Evolutionary conservation across 345 rosid genomes (phyloP), one percentile per base, ranked within the genome.

Genomic region (Eucalyptus fibrosa): DNA sequence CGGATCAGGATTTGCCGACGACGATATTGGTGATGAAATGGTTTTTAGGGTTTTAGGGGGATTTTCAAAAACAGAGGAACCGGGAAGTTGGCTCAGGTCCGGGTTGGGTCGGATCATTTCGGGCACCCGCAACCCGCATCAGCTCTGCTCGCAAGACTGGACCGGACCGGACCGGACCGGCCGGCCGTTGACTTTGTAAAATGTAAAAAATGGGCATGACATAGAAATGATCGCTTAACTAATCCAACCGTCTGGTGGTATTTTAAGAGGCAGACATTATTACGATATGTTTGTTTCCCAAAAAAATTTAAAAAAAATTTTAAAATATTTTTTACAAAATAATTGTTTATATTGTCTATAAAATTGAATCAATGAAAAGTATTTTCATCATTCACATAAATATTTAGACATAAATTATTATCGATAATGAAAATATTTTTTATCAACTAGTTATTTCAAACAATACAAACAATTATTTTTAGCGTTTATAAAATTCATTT

Each of bases 381-480:
- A 32, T 32, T 8, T 67, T 67, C 5, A 32, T 34, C 7, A 18
- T 69, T 0, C 7, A 69, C 12, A 2, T 16, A 69, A 3, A 34
- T 69, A 0, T 69, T 69, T 9, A 34, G 3, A 3, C 0, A 69
- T 69, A 69, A 69, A 34, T 18, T 69, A 18, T 67, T 17, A 3
- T 34, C 4, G 2, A 34, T 69, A 34, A 69, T 9, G 1, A 34
- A 69, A 69, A 9, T 11, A 69, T 34, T 34, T 34, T 69, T 69
- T 6, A 18, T 18, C 2, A 19, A 69, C 10, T 19, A 32, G 1
- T n/a, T 69, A 69, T 34, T 67, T 69, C 2, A 17, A 34, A 0
- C 0, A 6, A 8, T 9, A 17, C 1, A 69, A 69, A 6, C 0
- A 3, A 69, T 69, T 11, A 7, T 18, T 17, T 69, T 34, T 18